Evolutionary conservation across 805 yeast species (phyloP).

Genomic region (Starmerella geochares): DNA sequence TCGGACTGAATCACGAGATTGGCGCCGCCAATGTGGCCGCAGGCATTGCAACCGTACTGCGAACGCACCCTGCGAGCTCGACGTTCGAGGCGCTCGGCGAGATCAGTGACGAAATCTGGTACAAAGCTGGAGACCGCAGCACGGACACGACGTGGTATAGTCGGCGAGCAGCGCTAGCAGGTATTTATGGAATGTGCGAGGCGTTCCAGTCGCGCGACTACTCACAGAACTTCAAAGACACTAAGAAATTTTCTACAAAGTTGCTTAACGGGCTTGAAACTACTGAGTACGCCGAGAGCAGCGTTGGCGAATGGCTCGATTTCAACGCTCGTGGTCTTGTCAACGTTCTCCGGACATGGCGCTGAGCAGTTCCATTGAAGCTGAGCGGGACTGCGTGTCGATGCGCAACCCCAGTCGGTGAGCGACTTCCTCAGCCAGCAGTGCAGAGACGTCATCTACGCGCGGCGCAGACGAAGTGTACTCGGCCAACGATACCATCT

Average conservation of each 20-base stretch:
- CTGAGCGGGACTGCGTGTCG: not conserved
- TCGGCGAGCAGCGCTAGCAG: slow-evolving; percentile 61
- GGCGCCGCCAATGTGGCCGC: slow-evolving; percentile 24
- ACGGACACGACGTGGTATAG: slow-evolving; percentile 86
- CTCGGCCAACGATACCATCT: slow-evolving; percentile 37
- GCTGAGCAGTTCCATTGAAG: slow-evolving; percentile 5
- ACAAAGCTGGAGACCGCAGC: slow-evolving; percentile 64
- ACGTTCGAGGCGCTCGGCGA: slow-evolving; percentile 62
- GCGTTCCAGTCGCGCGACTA: slow-evolving; percentile 69
- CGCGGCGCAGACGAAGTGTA: slow-evolving; percentile 11
- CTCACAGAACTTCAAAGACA: slow-evolving; percentile 44
- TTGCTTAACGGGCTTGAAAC: slow-evolving; percentile 45
- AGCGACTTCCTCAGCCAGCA: slow-evolving; percentile 33
- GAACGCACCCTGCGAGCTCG: slow-evolving; percentile 49
- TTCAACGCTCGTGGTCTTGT: slow-evolving; percentile 55
- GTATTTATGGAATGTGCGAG: slow-evolving; percentile 62
- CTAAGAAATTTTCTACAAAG: slow-evolving; percentile 53
- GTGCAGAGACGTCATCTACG: slow-evolving; percentile 36
- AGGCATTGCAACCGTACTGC: slow-evolving; percentile 51
- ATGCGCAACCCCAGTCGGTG: slow-evolving; percentile 1
- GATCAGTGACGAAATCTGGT: slow-evolving; percentile 74
- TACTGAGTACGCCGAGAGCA: slow-evolving; percentile 51
- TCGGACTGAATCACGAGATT: slow-evolving; percentile 36
- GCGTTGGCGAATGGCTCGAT: slow-evolving; percentile 64
- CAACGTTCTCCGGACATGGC: slow-evolving; percentile 42